Evolutionary conservation across 106 monocot genomes (phyloP), one percentile per base, ranked within the genome.

Genomic region (Amphibolis antarctica): DNA sequence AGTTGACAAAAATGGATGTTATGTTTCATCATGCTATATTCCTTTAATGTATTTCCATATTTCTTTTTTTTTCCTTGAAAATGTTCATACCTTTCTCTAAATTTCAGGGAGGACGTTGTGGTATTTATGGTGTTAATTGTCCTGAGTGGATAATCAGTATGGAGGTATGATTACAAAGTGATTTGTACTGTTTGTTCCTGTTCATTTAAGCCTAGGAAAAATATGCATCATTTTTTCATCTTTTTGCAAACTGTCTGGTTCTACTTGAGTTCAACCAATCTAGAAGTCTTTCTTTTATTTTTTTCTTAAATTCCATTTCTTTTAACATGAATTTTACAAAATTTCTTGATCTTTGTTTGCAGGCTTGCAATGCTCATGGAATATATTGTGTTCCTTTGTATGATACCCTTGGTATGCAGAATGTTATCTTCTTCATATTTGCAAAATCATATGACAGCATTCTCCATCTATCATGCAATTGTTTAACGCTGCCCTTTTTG

Each of bases 281-380:
- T 53, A 22, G 36, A 55, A 18, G 14, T 65, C 12, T 42, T 29
- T 60, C n/a, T n/a, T 11, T 14, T 56, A 10, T 19, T 60, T 60
- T 46, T 45, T 61, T 12, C 15, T 12, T 0, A 63, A 46, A 44
- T 18, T n/a, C 9, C 22, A 17, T 46, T 19, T 45, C 43, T 14
- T 51, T 42, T n/a, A 6, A 0, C 4, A 42, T 42, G 52, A 25
- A 12, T 66, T 10, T 66, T 30, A 47, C 50, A 42, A 69, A 45
- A 5, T 22, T 59, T 24, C 62, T 46, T 57, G 25, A 56, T 62
- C 27, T n/a, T n/a, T n/a, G n/a, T 55, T 12, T 29, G 29, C 83
- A 94, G 93, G 93, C 89, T 70, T 96, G 94, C 74, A 96, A 90
- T 78, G 94, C 94, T 71, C 82, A 82, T 82, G 94, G 94, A 53